Conservation (phyloP, 306 rosid genomes). For the Medicago ruthenica region DNA sequence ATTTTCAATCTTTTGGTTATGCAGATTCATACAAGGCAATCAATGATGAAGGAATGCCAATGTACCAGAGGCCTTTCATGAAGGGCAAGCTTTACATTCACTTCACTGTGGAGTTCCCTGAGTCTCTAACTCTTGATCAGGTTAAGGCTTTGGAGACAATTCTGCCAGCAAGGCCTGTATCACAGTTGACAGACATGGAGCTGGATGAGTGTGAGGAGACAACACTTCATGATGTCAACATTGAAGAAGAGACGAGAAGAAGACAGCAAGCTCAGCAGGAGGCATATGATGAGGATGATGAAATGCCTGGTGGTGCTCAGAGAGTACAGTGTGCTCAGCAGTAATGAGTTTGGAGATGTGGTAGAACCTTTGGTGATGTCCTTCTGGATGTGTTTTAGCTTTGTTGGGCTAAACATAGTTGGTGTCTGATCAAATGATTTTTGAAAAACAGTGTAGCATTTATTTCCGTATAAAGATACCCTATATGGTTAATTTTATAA, state of each 20-base stretch:
- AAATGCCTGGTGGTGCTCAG: conserved; percentile 84
- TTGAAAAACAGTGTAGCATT: conserved; percentile 29
- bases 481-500: neutral
- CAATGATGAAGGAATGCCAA: conserved; percentile 90
- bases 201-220: conserved; percentile 94
- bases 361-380: neutral
- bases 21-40: conserved; percentile 67
- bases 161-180: conserved; percentile 60
- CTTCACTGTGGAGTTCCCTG: conserved; percentile 85
- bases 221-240: conserved; percentile 78
- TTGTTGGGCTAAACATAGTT: conserved; percentile 19
- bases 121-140: conserved; percentile 63
- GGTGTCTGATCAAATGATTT: conserved; percentile 29
- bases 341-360: conserved; percentile 26
- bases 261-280: conserved; percentile 72
- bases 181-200: conserved; percentile 80
- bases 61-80: conserved; percentile 85
- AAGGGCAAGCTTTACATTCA: conserved; percentile 89
- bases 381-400: neutral
- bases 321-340: conserved; percentile 96
- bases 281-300: conserved; percentile 82
- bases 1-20: neutral
- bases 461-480: conserved; percentile 4
- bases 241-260: conserved; percentile 81
- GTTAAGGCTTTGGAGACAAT: conserved; percentile 57